Evolutionary conservation across 345 rosid species (phyloP).

Genomic region (Odontarrhena argentea): DNA sequence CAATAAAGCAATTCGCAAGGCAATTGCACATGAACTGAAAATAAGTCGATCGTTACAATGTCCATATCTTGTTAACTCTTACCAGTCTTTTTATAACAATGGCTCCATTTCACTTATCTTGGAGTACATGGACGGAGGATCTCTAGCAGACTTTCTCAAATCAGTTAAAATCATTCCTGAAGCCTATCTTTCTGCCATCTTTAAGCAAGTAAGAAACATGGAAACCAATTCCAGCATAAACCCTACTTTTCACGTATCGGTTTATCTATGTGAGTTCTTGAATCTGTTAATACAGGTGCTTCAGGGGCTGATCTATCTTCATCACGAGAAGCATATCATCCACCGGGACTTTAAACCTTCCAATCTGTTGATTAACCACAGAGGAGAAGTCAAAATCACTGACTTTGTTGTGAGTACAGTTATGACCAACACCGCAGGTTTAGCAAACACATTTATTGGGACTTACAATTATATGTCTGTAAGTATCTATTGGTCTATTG

Average conservation of each 20-base stretch:
- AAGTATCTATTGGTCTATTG: constrained; percentile 39
- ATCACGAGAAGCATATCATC: constrained; percentile 77
- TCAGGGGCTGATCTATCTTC: constrained; percentile 76
- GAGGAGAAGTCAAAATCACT: constrained; percentile 89
- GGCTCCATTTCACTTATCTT: constrained; percentile 81
- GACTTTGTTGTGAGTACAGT: constrained; percentile 92
- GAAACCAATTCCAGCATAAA: background rate
- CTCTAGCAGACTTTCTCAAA: constrained; percentile 76
- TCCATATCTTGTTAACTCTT: constrained; percentile 77
- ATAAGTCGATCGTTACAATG: constrained; percentile 79
- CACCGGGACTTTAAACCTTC: constrained; percentile 94
- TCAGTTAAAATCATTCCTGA: constrained; percentile 75
- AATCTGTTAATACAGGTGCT: constrained; percentile 55
- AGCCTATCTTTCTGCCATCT: constrained; percentile 70
- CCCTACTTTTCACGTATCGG: background rate
- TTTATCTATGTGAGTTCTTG: constrained; percentile 10
- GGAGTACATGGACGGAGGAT: constrained; percentile 96
- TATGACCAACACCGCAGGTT: constrained; percentile 74
- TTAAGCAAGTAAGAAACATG: constrained; percentile 62
- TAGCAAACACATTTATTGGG: constrained; percentile 82
- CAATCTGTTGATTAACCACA: constrained; percentile 77
- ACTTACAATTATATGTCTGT: constrained; percentile 92
- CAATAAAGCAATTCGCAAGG: constrained; percentile 61
- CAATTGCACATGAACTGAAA: constrained; percentile 77
- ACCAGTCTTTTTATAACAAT: constrained; percentile 78